Evolutionary conservation across 345 rosid species (phyloP).

Genomic region (Arabidopsis thaliana): DNA sequence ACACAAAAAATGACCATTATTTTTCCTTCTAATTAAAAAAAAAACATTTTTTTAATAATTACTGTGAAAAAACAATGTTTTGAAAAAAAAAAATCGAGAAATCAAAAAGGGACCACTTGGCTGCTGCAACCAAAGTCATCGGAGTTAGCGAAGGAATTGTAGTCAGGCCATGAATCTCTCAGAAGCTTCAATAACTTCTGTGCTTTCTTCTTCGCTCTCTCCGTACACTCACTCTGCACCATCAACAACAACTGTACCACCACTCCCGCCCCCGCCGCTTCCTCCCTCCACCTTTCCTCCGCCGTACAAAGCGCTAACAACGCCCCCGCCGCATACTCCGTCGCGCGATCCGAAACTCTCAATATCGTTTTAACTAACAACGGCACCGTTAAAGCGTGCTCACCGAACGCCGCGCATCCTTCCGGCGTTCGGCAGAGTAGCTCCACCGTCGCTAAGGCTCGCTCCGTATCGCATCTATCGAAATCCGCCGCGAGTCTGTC

Average conservation of each 20-base stretch:
- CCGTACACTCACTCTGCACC: conserved; percentile 97
- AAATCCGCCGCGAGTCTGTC: conserved; percentile 71
- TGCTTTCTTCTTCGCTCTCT: conserved; percentile 89
- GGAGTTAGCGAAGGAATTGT: conserved; percentile 61
- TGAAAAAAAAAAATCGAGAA: not conserved
- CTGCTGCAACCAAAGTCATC: conserved; percentile 77
- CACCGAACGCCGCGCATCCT: conserved; percentile 69
- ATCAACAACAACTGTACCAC: conserved; percentile 75
- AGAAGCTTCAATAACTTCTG: conserved; percentile 83
- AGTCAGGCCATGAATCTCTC: conserved; percentile 83
- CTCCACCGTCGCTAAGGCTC: conserved; percentile 84
- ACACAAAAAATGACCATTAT: conserved; percentile 16
- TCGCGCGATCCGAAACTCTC: conserved; percentile 84
- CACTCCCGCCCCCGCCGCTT: conserved; percentile 89
- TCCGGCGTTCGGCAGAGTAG: conserved; percentile 71
- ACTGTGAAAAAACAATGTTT: conserved; percentile 6
- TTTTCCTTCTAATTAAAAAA: conserved; percentile 17
- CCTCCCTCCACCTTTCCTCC: conserved; percentile 64
- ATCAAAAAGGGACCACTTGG: conserved; percentile 79
- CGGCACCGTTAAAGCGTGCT: conserved; percentile 79
- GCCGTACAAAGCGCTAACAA: conserved; percentile 70
- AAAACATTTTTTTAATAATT: conserved; percentile 28
- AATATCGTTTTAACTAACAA: conserved; percentile 71
- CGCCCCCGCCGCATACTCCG: conserved; percentile 95
- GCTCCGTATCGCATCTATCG: conserved; percentile 82